Evolutionary conservation across 805 yeast species (phyloP).

Genomic region (Teunomyces tritomae): DNA sequence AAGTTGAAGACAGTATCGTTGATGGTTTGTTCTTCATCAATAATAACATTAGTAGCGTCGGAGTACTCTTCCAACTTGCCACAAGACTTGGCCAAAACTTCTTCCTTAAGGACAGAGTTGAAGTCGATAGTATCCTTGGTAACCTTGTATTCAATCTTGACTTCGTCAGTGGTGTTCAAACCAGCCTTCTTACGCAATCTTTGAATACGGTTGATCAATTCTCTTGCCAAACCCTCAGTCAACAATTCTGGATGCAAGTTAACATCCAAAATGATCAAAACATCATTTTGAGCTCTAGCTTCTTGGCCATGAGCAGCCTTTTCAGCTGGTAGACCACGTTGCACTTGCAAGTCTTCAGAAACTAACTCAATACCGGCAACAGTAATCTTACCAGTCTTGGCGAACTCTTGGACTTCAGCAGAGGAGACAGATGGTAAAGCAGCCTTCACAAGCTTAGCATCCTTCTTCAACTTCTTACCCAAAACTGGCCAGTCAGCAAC

Average conservation of each 20-base stretch:
- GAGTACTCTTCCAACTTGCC: conserved; percentile 61
- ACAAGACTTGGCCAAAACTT: conserved; percentile 64
- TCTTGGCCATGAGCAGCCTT: conserved; percentile 71
- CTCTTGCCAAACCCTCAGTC: conserved; percentile 95
- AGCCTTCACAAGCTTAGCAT: conserved; percentile 89
- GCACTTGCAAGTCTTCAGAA: conserved; percentile 84
- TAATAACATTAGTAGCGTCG: conserved; percentile 44
- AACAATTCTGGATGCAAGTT: conserved; percentile 83
- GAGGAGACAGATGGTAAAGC: conserved; percentile 84
- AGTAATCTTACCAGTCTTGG: conserved; percentile 67
- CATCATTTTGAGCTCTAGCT: conserved; percentile 84
- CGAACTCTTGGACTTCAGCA: conserved; percentile 74
- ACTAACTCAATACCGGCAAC: conserved; percentile 90
- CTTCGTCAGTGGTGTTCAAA: conserved; percentile 92
- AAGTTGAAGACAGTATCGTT: conserved; percentile 77
- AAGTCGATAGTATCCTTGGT: conserved; percentile 64
- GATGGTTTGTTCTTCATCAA: conserved; percentile 80
- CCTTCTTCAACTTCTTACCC: conserved; percentile 95
- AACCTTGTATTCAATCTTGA: conserved; percentile 75
- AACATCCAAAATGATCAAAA: conserved; percentile 84
- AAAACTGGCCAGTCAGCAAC: conserved; percentile 99
- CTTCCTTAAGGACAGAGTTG: conserved; percentile 64
- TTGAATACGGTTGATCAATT: conserved; percentile 94
- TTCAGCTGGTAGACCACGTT: conserved; percentile 80
- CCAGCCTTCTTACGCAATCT: conserved; percentile 96